Base-by-base conservation (phyloP, 2,329 filamentous ascomycete genomes). In the Fusarium sp. region DNA sequence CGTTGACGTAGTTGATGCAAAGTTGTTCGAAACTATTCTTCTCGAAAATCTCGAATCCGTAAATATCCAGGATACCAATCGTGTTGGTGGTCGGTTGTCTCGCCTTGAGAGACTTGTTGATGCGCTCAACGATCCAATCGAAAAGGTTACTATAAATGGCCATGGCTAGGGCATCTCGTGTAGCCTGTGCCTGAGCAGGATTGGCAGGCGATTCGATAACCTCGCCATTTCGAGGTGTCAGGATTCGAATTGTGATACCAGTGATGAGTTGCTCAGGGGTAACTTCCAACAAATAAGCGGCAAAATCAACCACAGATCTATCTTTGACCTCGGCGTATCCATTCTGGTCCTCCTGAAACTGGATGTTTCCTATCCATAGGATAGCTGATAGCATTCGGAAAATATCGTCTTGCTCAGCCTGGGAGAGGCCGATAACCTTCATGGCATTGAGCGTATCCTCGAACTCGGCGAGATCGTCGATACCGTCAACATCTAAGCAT, bases 1-100 rank as follows among this genome's bases (percentile, higher is more conserved):
- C 96, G 80, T 99, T 99, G 76, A 98, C 96, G 76, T 98, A 99
- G 83, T 99, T 99, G 86, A 99, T 99, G 81, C 96, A 99, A 9
- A 99, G 88, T 80, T 99, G 96, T 79, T 99, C 96, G 75, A 99
- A 99, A 70, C 93, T 97, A 83, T 99, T 99, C 82, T 95, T 96
- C 78, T 99, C 96, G 72, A 99, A 99, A 71, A 99, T 99, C 78
- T 99, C 96, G 75, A 99, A 99, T 4, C 96, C 96, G 78, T 99
- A 99, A 71, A 99, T 99, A 85, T 99, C 96, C 71, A 99, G 86
- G 76, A 99, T 98, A 76, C 96, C 96, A 71, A 99, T 96, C 4
- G 92, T 92, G 78, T 97, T 96, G 41, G 88, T 83, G 5, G 94
- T 87, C 0, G 88, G 82, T 48, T 92, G 91, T 66, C 90, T 88